A percentile compares a stretch with the other conserved stretches of the same genome.
phyloP scores from a whole-genome alignment of 129 eudicot genomes.

The Sambucus nigra region DNA sequence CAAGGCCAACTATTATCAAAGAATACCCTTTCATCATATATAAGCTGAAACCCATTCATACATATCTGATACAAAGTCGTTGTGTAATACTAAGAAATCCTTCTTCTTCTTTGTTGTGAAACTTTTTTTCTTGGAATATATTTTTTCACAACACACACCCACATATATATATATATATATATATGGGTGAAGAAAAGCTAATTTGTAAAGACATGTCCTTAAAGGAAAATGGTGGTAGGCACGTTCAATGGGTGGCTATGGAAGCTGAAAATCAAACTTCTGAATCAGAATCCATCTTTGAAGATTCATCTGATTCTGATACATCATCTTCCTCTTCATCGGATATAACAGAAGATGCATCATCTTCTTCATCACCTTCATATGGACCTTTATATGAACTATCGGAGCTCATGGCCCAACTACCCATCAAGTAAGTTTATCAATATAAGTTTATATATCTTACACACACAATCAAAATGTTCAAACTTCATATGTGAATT shows the following conservation, averaged over 20 bases:
- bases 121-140: not conserved
- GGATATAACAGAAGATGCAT: not conserved
- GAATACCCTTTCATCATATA: not conserved
- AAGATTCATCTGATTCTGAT: not conserved
- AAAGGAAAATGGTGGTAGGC: not conserved
- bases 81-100: not conserved
- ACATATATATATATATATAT: no score
- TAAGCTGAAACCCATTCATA: not conserved
- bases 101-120: not conserved
- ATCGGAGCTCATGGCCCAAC: constrained; percentile 4
- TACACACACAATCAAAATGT: no score
- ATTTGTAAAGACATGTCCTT: not conserved
- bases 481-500: no score
- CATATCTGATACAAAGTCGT: not conserved
- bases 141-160: no score
- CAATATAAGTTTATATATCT: no score
- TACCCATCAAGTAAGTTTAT: constrained; percentile 4
- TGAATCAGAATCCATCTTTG: not conserved
- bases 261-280: not conserved
- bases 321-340: not conserved
- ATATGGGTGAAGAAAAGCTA: not conserved
- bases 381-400: constrained; percentile 4
- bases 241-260: not conserved
- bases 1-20: not conserved
- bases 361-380: not conserved